These are phyloP conservation scores for Ceratocystis eucalypticola DNA, from an alignment of 2,329 filamentous ascomycete species.

Conservation along the genomic window DNA sequence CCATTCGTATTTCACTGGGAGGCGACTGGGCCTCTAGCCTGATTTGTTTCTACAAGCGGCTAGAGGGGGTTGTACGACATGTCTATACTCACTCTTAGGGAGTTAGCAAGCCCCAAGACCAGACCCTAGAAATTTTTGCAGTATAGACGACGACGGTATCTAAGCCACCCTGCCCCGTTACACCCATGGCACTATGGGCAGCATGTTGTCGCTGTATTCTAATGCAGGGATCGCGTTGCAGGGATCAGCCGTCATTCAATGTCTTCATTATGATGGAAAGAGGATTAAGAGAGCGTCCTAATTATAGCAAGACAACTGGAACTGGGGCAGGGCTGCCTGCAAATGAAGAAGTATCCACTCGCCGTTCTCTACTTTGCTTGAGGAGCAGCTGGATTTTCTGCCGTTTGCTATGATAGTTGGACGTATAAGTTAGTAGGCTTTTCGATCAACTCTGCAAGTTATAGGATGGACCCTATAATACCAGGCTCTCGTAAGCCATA, in stretches of 20 bases:
- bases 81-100: neutral
- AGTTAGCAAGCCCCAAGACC: neutral
- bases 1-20: neutral
- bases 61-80: neutral
- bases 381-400: too few relatives aligned
- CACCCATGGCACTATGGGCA: neutral
- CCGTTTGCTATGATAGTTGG: neutral
- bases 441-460: neutral
- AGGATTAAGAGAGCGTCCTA: neutral
- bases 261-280: neutral
- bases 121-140: neutral
- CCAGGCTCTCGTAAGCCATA: neutral
- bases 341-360: too few relatives aligned
- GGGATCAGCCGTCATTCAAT: slow-evolving; percentile 5
- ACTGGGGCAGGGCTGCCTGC: too few relatives aligned
- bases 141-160: neutral
- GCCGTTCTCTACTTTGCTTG: too few relatives aligned
- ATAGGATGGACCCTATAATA: neutral
- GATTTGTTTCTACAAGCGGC: neutral
- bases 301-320: neutral
- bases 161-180: neutral
- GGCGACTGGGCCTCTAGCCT: neutral
- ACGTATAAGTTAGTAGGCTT: neutral
- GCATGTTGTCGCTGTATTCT: neutral
- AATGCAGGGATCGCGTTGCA: neutral